Conservation (phyloP, 495 filamentous ascomycete genomes). For the Cercophora samala region DNA sequence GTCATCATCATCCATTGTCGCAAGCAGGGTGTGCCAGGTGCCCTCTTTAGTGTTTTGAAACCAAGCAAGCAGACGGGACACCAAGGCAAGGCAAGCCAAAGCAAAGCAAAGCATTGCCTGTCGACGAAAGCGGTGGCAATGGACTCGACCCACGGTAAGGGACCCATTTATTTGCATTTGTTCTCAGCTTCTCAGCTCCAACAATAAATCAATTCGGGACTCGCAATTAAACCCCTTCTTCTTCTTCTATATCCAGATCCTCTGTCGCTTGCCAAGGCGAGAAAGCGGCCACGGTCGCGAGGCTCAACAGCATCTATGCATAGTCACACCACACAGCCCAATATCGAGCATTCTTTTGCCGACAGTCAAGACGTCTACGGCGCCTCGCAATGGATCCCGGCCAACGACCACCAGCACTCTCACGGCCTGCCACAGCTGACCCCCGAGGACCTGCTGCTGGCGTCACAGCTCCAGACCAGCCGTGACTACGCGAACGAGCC, state of each 20-base stretch:
- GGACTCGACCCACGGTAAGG: constrained; percentile 38
- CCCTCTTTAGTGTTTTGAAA: constrained; percentile 26
- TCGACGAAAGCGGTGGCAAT: constrained; percentile 27
- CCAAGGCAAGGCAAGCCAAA: no score
- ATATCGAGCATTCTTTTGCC: constrained; percentile 56
- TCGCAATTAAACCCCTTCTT: constrained; percentile 14
- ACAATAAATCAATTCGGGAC: no score
- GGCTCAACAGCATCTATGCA: constrained; percentile 83
- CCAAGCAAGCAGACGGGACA: no score
- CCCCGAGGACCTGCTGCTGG: constrained; percentile 66
- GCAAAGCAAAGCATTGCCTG: constrained; percentile 12
- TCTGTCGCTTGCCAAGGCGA: constrained; percentile 39
- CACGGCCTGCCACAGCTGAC: constrained; percentile 44
- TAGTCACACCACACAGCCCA: constrained; percentile 64
- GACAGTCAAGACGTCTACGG: constrained; percentile 52
- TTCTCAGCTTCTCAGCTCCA: no score
- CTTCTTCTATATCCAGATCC: constrained; percentile 29
- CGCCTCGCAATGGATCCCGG: constrained; percentile 49
- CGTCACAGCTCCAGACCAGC: constrained; percentile 52
- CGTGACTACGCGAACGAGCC: constrained; percentile 52
- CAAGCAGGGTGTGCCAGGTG: constrained; percentile 13
- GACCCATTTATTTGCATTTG: constrained; percentile 1
- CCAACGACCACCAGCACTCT: constrained; percentile 48
- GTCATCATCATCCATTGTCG: constrained; percentile 17
- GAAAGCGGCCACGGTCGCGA: constrained; percentile 68